Percentiles rank a stretch among this genome's conserved stretches.
Evolutionary conservation across 352 stramenopile genomes (phyloP).

Genomic region (Globisporangium lucens): DNA sequence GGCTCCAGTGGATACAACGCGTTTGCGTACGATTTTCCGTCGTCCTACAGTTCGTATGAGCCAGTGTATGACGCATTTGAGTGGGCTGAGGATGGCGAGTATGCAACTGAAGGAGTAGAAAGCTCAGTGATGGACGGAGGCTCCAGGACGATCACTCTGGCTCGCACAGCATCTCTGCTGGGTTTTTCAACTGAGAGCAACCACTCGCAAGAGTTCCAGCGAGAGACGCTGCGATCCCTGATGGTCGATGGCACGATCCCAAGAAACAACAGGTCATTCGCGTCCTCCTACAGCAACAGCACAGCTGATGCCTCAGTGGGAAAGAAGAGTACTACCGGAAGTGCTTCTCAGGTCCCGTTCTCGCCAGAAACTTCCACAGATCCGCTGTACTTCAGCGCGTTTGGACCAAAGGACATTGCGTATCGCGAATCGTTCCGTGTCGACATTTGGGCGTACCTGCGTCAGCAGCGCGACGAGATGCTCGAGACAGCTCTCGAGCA

Average conservation of each 20-base stretch:
- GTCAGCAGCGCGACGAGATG: constrained; percentile 61
- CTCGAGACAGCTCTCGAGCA: constrained; percentile 50
- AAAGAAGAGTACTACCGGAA: not conserved
- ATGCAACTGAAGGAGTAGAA: not conserved
- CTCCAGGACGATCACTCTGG: not conserved
- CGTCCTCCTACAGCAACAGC: not conserved
- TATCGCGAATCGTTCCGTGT: constrained; percentile 50
- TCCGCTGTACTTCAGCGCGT: constrained; percentile 57
- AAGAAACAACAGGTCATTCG: not conserved
- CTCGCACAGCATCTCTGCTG: not conserved
- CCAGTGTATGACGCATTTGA: constrained; percentile 17
- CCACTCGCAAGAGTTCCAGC: constrained; percentile 26
- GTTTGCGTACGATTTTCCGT: constrained; percentile 17
- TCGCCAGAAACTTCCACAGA: constrained; percentile 25
- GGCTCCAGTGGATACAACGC: constrained; percentile 7
- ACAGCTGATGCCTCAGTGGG: not conserved
- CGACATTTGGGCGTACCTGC: constrained; percentile 70
- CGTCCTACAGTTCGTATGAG: not conserved
- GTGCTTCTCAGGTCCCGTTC: constrained; percentile 6
- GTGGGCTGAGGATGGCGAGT: not conserved
- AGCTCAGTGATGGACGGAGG: not conserved
- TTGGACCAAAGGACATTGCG: constrained; percentile 40
- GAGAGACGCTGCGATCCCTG: constrained; percentile 45
- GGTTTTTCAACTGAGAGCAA: constrained; percentile 11
- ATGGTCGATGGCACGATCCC: constrained; percentile 17